Percentiles rank a stretch among this genome's conserved stretches.
Conservation (phyloP, 768 basidiomycete species). For the Boletus subparvulus region DNA sequence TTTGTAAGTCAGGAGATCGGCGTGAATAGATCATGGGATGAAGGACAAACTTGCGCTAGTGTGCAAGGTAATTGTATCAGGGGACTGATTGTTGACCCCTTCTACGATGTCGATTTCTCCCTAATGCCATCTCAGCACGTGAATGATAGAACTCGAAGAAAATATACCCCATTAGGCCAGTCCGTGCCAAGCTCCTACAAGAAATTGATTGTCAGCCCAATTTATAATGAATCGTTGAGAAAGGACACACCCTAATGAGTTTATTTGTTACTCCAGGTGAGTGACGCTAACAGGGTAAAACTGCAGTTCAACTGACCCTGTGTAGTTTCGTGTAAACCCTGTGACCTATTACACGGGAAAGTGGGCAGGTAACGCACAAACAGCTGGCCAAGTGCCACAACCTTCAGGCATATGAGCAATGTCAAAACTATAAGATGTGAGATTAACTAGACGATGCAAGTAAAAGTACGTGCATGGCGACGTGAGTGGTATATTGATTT, state of each 20-base stretch:
- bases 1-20: background rate
- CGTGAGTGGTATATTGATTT: conserved; percentile 33
- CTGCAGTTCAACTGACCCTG: conserved; percentile 16
- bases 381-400: conserved; percentile 41
- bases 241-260: conserved; percentile 19
- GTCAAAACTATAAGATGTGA: conserved; percentile 30
- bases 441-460: background rate
- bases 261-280: background rate
- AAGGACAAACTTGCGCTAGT: conserved; percentile 22
- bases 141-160: background rate
- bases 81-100: conserved; percentile 32
- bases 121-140: conserved; percentile 4
- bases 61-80: conserved; percentile 31
- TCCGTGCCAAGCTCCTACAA: conserved; percentile 28
- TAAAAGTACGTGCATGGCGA: conserved; percentile 27
- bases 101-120: conserved; percentile 37
- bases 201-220: background rate
- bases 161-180: conserved; percentile 24
- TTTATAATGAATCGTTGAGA: background rate
- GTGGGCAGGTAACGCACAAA: conserved; percentile 27
- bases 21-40: background rate
- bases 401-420: conserved; percentile 40
- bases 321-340: background rate
- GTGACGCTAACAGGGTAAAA: background rate
- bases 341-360: background rate